Evolutionary conservation across 2,329 filamentous ascomycete genomes (phyloP).

Genomic region (Aspergillus sp.): DNA sequence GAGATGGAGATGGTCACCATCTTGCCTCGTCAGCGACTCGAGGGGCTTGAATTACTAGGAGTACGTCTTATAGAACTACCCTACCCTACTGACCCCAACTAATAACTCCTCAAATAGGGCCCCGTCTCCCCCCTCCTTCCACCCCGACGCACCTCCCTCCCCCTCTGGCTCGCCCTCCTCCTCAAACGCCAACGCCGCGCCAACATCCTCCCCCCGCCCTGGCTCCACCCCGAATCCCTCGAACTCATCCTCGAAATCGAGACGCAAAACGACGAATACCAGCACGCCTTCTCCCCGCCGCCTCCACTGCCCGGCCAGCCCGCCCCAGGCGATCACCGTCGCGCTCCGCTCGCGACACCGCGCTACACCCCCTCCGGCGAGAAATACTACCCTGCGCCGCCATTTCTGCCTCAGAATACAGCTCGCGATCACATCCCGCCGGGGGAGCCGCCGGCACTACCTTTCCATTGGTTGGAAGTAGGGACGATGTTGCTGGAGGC

Average conservation of each 20-base stretch:
- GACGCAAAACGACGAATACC: conserved; percentile 63
- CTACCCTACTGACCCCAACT: background rate
- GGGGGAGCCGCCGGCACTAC: conserved; percentile 54
- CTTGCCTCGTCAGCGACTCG: conserved; percentile 85
- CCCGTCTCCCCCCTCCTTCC: conserved; percentile 74
- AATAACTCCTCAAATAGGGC: conserved; percentile 58
- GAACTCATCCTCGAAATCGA: conserved; percentile 78
- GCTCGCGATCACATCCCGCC: conserved; percentile 61
- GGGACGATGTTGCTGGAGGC: conserved; percentile 84
- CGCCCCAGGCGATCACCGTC: conserved; percentile 27
- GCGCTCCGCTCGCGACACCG: conserved; percentile 26
- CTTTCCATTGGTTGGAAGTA: conserved; percentile 95
- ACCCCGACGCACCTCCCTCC: conserved; percentile 75
- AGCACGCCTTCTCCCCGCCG: conserved; percentile 74
- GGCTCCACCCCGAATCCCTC: conserved; percentile 78
- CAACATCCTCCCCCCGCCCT: conserved; percentile 87
- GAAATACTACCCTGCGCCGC: conserved; percentile 59
- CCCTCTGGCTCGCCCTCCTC: conserved; percentile 92
- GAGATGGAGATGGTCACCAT: conserved; percentile 97
- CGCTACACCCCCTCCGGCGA: conserved; percentile 44
- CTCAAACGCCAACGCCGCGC: conserved; percentile 92
- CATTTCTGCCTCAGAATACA: conserved; percentile 77
- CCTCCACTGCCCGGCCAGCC: conserved; percentile 63
- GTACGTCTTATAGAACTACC: conserved; percentile 59
- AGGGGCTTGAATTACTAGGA: conserved; percentile 79